phyloP scores from a whole-genome alignment of 2,329 filamentous ascomycete species.

The Graphilbum ipis-grandicollis region DNA sequence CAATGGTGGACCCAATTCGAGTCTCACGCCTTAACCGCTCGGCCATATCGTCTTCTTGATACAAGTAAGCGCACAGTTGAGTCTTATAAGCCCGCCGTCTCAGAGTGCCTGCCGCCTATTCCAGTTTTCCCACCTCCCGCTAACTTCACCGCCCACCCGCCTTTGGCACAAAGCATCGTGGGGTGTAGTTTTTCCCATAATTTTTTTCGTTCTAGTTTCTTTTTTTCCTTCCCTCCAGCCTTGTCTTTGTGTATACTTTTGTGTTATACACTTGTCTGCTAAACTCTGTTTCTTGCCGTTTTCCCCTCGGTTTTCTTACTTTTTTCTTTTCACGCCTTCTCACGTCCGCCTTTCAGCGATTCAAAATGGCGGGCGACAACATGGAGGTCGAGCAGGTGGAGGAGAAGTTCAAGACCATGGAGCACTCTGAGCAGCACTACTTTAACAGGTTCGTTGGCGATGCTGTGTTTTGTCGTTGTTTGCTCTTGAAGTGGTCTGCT shows the following conservation, averaged over 20 bases:
- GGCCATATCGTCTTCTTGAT: not conserved
- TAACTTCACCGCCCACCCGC: not conserved
- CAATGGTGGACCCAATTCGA: not conserved
- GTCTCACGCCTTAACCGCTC: not conserved
- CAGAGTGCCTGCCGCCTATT: no score
- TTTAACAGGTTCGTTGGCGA: slow-evolving; percentile 91
- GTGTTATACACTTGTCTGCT: no score
- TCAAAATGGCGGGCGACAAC: slow-evolving; percentile 25
- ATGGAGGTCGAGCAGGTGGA: slow-evolving; percentile 45
- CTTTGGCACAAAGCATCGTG: not conserved
- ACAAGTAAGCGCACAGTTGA: no score
- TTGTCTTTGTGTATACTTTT: no score
- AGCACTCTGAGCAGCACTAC: slow-evolving; percentile 96
- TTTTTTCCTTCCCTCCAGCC: not conserved
- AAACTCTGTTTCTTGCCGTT: no score
- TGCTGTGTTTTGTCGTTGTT: not conserved
- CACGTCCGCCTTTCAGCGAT: not conserved
- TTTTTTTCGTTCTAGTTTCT: slow-evolving; percentile 2
- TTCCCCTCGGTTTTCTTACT: not conserved
- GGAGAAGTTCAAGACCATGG: slow-evolving; percentile 52
- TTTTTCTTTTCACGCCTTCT: not conserved
- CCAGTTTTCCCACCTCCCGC: not conserved
- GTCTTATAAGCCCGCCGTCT: no score
- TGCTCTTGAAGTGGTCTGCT: no score
- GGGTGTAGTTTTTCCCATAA: not conserved